Evolutionary conservation across 2,329 filamentous ascomycete species (phyloP).

Genomic region (Pestalotiopsis sp.): DNA sequence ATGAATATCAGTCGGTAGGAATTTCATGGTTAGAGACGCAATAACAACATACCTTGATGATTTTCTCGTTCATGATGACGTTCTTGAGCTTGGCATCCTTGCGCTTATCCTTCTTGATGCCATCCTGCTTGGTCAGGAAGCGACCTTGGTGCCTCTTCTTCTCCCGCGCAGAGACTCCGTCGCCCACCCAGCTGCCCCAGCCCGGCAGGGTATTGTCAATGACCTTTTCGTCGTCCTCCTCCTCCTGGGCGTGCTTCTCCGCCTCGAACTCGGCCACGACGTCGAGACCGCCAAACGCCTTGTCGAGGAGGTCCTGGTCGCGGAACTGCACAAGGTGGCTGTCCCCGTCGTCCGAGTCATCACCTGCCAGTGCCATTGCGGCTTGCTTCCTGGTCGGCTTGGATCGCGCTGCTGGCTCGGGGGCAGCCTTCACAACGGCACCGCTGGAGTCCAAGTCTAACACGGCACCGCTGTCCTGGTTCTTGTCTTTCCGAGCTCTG

Average conservation of each 20-base stretch:
- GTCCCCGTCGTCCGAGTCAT: slow-evolving; percentile 51
- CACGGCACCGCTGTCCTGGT: slow-evolving; percentile 23
- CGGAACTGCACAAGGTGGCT: slow-evolving; percentile 58
- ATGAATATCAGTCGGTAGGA: no score
- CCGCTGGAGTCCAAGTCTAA: slow-evolving; percentile 32
- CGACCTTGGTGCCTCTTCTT: slow-evolving; percentile 64
- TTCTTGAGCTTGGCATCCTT: slow-evolving; percentile 80
- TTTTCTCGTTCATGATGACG: slow-evolving; percentile 93
- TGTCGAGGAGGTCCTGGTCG: slow-evolving; percentile 71
- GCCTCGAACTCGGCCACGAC: slow-evolving; percentile 78
- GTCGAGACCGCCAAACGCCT: slow-evolving; percentile 87
- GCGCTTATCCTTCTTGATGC: slow-evolving; percentile 74
- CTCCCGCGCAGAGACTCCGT: slow-evolving; percentile 74
- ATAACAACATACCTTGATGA: slow-evolving; percentile 68
- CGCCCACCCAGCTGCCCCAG: slow-evolving; percentile 91
- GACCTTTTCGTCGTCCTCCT: slow-evolving; percentile 81
- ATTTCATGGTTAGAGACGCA: neutral
- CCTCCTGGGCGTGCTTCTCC: slow-evolving; percentile 74
- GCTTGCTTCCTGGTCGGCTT: slow-evolving; percentile 22
- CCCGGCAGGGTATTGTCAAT: slow-evolving; percentile 86
- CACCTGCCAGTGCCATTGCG: slow-evolving; percentile 33
- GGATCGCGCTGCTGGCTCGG: slow-evolving; percentile 20
- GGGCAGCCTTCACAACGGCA: slow-evolving; percentile 23
- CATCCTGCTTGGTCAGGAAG: slow-evolving; percentile 68
- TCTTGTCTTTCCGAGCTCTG: slow-evolving; percentile 29